Percentiles rank a stretch among this genome's conserved stretches.
Evolutionary conservation across 345 rosid species (phyloP).

Genomic region (Isatis tinctoria): DNA sequence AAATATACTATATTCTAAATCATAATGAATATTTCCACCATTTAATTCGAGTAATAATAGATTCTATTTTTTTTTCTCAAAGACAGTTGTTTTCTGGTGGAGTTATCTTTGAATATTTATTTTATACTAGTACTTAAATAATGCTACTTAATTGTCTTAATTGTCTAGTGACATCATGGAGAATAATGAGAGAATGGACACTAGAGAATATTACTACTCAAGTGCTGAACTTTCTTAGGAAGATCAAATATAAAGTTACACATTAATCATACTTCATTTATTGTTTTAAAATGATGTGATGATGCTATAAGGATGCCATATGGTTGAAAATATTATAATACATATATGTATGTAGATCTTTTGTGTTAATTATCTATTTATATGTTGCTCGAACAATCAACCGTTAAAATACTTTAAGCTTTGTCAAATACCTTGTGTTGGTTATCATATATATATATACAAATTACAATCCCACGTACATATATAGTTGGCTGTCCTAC

Average conservation of each 20-base stretch:
- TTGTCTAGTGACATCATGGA: conserved; percentile 28
- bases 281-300: conserved; percentile 9
- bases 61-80: conserved; percentile 9
- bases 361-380: background rate
- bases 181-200: conserved; percentile 38
- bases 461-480: background rate
- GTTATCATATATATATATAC: background rate
- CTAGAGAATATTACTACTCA: conserved; percentile 34
- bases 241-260: conserved; percentile 3
- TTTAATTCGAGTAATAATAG: conserved; percentile 5
- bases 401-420: background rate
- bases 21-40: conserved; percentile 8
- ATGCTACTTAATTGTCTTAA: conserved; percentile 19
- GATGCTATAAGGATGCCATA: background rate
- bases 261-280: background rate
- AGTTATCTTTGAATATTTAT: conserved; percentile 13
- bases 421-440: background rate
- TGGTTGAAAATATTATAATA: background rate
- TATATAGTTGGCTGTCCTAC: background rate
- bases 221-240: conserved; percentile 29
- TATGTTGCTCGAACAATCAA: background rate
- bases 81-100: conserved; percentile 21
- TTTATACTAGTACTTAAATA: background rate
- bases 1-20: conserved; percentile 8
- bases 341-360: background rate